Base-by-base conservation (phyloP, 2,329 filamentous ascomycete species). In the Exophiala phaeomuriformis region DNA sequence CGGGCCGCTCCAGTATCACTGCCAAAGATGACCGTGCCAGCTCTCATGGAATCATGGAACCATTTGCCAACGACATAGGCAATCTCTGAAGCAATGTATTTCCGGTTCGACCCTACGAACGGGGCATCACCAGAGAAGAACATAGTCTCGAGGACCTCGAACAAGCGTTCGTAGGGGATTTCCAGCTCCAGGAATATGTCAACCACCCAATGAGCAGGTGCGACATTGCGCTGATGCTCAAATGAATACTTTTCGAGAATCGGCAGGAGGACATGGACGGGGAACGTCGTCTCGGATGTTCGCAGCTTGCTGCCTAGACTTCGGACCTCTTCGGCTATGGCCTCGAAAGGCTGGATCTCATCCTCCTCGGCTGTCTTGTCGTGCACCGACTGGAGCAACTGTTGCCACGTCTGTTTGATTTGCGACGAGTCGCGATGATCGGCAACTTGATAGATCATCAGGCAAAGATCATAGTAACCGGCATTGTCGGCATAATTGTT, bases 401-500 rank as follows among this genome's bases (percentile, higher is more conserved):
- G 84, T 65, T 83, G 78, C 93, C 93, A 98, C 2, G 89, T 94
- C 39, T 84, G 78, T 51, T 80, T 79, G 64, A 98, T 93, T 58
- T 93, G 87, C 40, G 87, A 83, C 1, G 88, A 78, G 64, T 91
- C 94, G 63, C 91, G 86, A 74, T 95, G 88, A 69, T 97, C 90
- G 43, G 91, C 91, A 1, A 86, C 82, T 68, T 94, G 86, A 74
- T 90, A 97, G 65, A 98, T 95, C 55, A 91, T 78, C 5, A 98
- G 80, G 67, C 88, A 95, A 47, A 98, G 80, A 67, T 97, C 93
- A 71, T 90, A 91, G 76, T 98, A 98, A 47, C 83, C 85, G 1
- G 89, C 93, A 65, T 88, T 85, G 66, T 96, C 90, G 51, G 90
- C 89, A 64, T 90, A 98, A 59, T 83, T 76, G 67, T 97, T 95